A percentile compares a stretch with the other conserved stretches of the same genome.
Evolutionary conservation across 768 basidiomycete genomes (phyloP).

Genomic region (Pisolithus orientalis): DNA sequence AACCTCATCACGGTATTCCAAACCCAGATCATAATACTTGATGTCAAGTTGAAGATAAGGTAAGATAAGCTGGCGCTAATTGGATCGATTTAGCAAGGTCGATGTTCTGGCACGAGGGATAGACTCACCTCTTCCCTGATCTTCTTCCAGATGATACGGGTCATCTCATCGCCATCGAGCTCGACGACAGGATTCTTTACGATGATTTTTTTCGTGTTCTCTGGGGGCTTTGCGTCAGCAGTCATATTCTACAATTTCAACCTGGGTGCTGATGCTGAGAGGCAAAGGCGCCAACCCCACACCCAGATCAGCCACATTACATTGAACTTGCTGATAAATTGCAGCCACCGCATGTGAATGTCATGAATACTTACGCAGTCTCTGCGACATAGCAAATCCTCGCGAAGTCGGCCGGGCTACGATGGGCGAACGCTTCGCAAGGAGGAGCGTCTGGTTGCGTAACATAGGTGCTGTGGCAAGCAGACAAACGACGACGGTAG

Average conservation of each 20-base stretch:
- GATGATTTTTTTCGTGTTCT: conserved; percentile 50
- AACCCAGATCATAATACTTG: conserved; percentile 97
- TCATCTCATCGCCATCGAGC: conserved; percentile 99
- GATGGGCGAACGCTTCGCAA: conserved; percentile 17
- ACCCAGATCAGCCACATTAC: background rate
- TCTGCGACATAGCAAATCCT: conserved; percentile 23
- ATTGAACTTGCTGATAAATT: background rate
- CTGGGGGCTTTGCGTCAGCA: conserved; percentile 8
- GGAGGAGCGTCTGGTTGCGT: conserved; percentile 18
- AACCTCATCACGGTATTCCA: conserved; percentile 89
- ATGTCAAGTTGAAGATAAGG: conserved; percentile 94
- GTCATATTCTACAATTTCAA: conserved; percentile 3
- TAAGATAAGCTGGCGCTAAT: conserved; percentile 75
- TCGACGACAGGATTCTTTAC: conserved; percentile 90
- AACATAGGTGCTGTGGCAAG: conserved; percentile 7
- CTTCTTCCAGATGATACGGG: conserved; percentile 98
- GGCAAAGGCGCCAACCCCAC: no score
- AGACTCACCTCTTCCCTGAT: conserved; percentile 82
- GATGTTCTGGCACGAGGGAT: background rate
- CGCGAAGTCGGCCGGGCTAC: conserved; percentile 18
- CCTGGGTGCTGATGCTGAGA: background rate
- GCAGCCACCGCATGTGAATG: background rate
- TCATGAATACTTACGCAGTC: conserved; percentile 20
- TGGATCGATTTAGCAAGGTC: background rate
- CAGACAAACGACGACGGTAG: background rate